Conservation (phyloP, 495 filamentous ascomycete species). For the Elasticomyces elasticus region DNA sequence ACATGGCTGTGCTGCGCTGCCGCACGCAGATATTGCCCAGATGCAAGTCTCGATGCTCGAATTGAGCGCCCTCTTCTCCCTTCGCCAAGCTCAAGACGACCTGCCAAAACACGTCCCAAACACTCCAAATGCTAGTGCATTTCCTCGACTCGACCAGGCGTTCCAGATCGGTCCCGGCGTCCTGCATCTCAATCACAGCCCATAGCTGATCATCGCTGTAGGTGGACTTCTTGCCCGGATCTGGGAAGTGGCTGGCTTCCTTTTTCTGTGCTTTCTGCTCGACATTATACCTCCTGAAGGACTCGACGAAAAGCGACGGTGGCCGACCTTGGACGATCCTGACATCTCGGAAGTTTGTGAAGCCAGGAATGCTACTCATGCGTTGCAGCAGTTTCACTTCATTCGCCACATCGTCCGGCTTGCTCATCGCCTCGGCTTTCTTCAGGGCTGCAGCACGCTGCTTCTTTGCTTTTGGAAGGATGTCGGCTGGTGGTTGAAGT, state of each 20-base stretch:
- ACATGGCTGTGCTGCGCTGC: background rate
- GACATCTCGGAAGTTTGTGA: conserved; percentile 76
- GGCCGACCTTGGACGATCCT: conserved; percentile 64
- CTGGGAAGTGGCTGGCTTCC: conserved; percentile 51
- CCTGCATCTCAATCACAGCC: conserved; percentile 76
- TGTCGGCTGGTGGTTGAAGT: conserved; percentile 26
- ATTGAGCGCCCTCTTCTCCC: conserved; percentile 60
- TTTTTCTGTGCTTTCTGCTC: conserved; percentile 48
- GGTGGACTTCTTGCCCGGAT: conserved; percentile 44
- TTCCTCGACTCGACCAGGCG: conserved; percentile 42
- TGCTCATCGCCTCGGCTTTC: conserved; percentile 31
- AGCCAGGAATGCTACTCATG: conserved; percentile 73
- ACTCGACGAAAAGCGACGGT: conserved; percentile 49
- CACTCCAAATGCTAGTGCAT: conserved; percentile 32
- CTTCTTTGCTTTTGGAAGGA: conserved; percentile 6
- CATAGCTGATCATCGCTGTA: conserved; percentile 63
- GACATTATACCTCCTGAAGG: conserved; percentile 52
- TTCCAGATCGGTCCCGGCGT: conserved; percentile 72
- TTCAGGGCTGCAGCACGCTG: conserved; percentile 28
- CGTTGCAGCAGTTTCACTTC: conserved; percentile 69
- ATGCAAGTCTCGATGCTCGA: conserved; percentile 88
- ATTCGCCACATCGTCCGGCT: conserved; percentile 45
- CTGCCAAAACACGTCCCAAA: conserved; percentile 82
- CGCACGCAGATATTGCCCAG: conserved; percentile 75
- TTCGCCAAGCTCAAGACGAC: conserved; percentile 66